Evolutionary conservation across 2,329 filamentous ascomycete genomes (phyloP), one percentile per base, ranked within the genome.

Genomic region (Sphaerulina musiva): DNA sequence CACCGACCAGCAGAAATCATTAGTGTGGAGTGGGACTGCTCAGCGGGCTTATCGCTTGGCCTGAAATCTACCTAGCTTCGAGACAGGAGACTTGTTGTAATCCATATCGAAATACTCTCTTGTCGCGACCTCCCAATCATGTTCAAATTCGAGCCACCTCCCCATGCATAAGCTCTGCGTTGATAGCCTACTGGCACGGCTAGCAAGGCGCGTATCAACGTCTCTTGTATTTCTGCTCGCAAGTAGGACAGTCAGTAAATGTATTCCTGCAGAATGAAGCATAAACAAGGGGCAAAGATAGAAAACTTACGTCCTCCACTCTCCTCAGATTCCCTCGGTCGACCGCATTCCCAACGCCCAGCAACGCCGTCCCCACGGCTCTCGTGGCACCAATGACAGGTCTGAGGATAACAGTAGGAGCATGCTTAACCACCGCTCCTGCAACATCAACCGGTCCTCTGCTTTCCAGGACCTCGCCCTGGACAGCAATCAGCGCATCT

Each of bases 401-500:
- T 52, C 91, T 78, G 62, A 98, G 82, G 48, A 98, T 86, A 17
- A 97, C 89, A 0, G 91, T 96, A n/a, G 93, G 93, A 31, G 91
- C 90, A 62, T 88, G 82, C 69, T 81, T 85, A 57, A 85, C 78
- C 14, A 98, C 83, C 1, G 86, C 91, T 65, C 77, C 83, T 11
- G 89, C 89, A 1, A 87, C 89, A 1, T 88, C 89, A 41, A 84
- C 82, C 0, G 92, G 91, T 55, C 83, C 90, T 20, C 83, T 81
- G 64, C 87, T 90, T 65, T 96, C 90, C 77, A 95, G 85, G 0
- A 95, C 82, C 68, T 97, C 92, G 0, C 86, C 88, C 0, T 93
- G 92, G 26, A 98, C 89, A 1, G 92, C 93, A 64, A 98, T 92
- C 54, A 98, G 89, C 8, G 92, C 93, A 72, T 98, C 90, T 53